These are phyloP conservation scores for Logfia minima DNA, from an alignment of 129 eudicot genomes.

Conservation along the genomic window DNA sequence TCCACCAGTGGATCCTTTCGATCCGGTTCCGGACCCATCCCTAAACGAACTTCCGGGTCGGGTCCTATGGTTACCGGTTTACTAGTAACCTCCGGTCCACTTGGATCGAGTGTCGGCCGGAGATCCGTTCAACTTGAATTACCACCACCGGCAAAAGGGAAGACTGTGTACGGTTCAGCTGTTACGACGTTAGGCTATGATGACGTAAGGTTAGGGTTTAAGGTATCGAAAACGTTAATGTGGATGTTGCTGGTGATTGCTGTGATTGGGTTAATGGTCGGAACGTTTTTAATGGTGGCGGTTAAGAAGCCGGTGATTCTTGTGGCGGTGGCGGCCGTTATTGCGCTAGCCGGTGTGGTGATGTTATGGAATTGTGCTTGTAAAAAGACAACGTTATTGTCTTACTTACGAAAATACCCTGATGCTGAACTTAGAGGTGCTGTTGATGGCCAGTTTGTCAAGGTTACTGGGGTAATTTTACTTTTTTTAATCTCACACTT, in stretches of 20 bases:
- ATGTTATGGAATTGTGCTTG: conserved; percentile 60
- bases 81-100: conserved; percentile 84
- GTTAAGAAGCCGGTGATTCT: conserved; percentile 65
- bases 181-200: conserved; percentile 62
- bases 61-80: conserved; percentile 80
- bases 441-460: conserved; percentile 89
- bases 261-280: conserved; percentile 76
- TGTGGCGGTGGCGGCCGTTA: conserved; percentile 50
- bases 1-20: conserved; percentile 58
- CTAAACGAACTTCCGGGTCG: conserved; percentile 37
- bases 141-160: conserved; percentile 35
- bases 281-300: conserved; percentile 70
- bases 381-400: conserved; percentile 40
- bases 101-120: conserved; percentile 55
- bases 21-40: conserved; percentile 53
- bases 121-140: conserved; percentile 65
- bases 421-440: conserved; percentile 97
- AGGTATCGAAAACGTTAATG: conserved; percentile 66
- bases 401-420: conserved; percentile 55
- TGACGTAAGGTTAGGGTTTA: conserved; percentile 67
- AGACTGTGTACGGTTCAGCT: conserved; percentile 63
- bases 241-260: conserved; percentile 71
- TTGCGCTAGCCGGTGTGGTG: conserved; percentile 33
- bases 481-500: background rate
- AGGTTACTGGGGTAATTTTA: conserved; percentile 89